These are phyloP conservation scores for Skeletonema menzelii DNA, from an alignment of 108 stramenopile species.

Conservation along the genomic window DNA sequence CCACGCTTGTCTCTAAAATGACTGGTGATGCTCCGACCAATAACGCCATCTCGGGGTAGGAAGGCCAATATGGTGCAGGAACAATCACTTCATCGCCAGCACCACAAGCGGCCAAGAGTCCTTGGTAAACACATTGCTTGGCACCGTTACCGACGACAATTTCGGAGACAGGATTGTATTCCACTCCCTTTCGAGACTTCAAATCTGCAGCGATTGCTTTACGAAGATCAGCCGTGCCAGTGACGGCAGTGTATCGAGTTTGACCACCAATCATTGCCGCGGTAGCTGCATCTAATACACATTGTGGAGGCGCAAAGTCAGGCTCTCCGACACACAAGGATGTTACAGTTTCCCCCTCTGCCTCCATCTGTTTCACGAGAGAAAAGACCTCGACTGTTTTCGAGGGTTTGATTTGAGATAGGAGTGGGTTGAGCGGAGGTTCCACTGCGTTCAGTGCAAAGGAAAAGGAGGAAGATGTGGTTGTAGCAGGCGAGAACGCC, in stretches of 20 bases:
- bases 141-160: slow-evolving; percentile 97
- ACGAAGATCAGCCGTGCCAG: slow-evolving; percentile 84
- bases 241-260: slow-evolving; percentile 94
- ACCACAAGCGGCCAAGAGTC: slow-evolving; percentile 83
- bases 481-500: slow-evolving; percentile 12
- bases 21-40: slow-evolving; percentile 86
- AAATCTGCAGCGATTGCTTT: slow-evolving; percentile 90
- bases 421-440: slow-evolving; percentile 64
- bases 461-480: neutral
- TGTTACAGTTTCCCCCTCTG: slow-evolving; percentile 80
- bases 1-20: slow-evolving; percentile 81
- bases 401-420: slow-evolving; percentile 67
- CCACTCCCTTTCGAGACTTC: slow-evolving; percentile 72
- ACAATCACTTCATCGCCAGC: slow-evolving; percentile 91
- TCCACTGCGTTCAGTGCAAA: slow-evolving; percentile 7
- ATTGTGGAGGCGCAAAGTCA: slow-evolving; percentile 89
- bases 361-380: slow-evolving; percentile 82
- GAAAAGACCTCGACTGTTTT: slow-evolving; percentile 87
- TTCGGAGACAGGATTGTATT: slow-evolving; percentile 80
- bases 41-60: slow-evolving; percentile 95
- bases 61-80: slow-evolving; percentile 97
- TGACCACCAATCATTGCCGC: slow-evolving; percentile 68
- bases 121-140: slow-evolving; percentile 94
- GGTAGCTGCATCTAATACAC: slow-evolving; percentile 83
- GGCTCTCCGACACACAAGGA: slow-evolving; percentile 97